These are phyloP conservation scores for Fusarium stilboides DNA, from an alignment of 2,329 filamentous ascomycete genomes.

Conservation along the genomic window DNA sequence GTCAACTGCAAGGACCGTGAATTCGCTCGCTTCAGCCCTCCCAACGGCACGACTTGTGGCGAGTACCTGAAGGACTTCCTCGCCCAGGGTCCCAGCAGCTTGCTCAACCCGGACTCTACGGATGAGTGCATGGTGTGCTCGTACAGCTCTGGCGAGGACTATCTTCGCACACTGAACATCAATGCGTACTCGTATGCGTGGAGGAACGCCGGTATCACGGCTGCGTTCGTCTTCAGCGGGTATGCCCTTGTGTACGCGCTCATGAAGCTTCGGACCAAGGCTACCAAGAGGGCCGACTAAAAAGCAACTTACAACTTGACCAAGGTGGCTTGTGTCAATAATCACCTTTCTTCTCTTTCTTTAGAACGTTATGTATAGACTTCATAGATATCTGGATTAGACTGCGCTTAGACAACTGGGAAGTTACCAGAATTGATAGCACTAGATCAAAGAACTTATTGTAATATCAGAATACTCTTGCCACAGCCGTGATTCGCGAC, in stretches of 20 bases:
- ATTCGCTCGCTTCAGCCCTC: slow-evolving; percentile 67
- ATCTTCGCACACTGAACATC: slow-evolving; percentile 72
- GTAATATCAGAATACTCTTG: neutral
- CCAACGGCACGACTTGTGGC: slow-evolving; percentile 67
- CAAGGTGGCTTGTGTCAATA: neutral
- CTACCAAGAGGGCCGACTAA: slow-evolving; percentile 62
- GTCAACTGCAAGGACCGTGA: slow-evolving; percentile 65
- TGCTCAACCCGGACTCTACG: slow-evolving; percentile 73
- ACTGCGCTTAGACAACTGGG: neutral
- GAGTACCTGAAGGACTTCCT: slow-evolving; percentile 71
- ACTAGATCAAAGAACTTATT: too few relatives aligned
- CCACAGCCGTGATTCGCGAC: neutral
- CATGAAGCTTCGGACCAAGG: slow-evolving; percentile 66
- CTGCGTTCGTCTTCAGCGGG: slow-evolving; percentile 68
- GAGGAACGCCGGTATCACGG: slow-evolving; percentile 74
- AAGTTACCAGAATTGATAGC: neutral
- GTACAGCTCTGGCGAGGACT: slow-evolving; percentile 71
- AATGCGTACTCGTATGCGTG: slow-evolving; percentile 75
- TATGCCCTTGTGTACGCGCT: slow-evolving; percentile 64
- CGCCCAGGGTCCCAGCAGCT: slow-evolving; percentile 59
- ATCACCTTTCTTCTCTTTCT: neutral
- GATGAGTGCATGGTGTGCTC: slow-evolving; percentile 72
- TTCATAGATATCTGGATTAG: slow-evolving; percentile 2
- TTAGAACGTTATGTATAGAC: slow-evolving; percentile 7
- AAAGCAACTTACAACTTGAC: neutral